Evolutionary conservation across 768 basidiomycete genomes (phyloP), one percentile per base, ranked within the genome.

Genomic region (Leccinum variicolor): DNA sequence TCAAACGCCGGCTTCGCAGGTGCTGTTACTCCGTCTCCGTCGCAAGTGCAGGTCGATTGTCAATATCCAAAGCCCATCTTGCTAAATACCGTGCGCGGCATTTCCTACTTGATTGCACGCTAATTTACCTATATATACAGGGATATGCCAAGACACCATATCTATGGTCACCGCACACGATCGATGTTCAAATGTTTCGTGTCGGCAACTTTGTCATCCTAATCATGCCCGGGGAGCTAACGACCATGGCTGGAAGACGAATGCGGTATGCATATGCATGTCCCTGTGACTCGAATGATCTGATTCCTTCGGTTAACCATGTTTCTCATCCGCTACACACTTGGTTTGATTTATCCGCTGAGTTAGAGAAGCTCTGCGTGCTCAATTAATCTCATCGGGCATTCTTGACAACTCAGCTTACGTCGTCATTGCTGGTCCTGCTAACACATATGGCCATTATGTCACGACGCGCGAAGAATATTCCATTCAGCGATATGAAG

Each of bases 171-270:
- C 85, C 88, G 1, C 80, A 77, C 66, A 86, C 82, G 1, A 89
- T 91, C 48, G 83, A 89, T 64, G 76, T 90, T 49, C 90, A 91
- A 73, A 85, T 90, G 77, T 74, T 90, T 55, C 87, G 89, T 39
- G 78, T 86, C 33, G 90, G 90, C 41, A 85, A 89, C 57, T 79
- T 90, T 59, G 86, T 90, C 54, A 84, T 90, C 70, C 76, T 90
- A 57, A 79, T 90, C 62, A 81, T 90, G 65, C 88, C 89, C 17
- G 87, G 88, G 29, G 90, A 92, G 69, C 70, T 90, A 56, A 92
- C 90, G 6, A 92, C 90, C 3, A 92, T 92, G 90, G 79, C 88
- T 39, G 90, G 90, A 14, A 75, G 90, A 58, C 81, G 90, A 41
- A 77, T 92, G 55, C 81, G 89, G 86, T 88, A 56, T 50, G 81